Evolutionary conservation across 768 basidiomycete species (phyloP).

Genomic region (Suillus plorans): DNA sequence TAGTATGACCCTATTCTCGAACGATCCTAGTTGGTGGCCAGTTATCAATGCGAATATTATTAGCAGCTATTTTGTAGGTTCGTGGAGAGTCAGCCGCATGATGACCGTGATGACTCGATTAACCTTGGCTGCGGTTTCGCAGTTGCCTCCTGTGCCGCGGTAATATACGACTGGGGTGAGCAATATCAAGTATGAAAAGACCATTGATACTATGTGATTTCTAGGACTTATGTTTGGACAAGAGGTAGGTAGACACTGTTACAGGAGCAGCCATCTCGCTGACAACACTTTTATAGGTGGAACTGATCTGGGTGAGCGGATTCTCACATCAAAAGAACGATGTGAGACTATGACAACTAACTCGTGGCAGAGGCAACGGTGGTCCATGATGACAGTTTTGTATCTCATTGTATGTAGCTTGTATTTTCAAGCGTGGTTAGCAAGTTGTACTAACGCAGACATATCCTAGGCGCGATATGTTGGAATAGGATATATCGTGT

Average conservation of each 20-base stretch:
- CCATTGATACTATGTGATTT: not conserved
- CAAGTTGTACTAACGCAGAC: no score
- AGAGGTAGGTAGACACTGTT: not conserved
- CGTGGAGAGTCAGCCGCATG: not conserved
- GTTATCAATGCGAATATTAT: not conserved
- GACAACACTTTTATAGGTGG: not conserved
- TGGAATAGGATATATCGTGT: not conserved
- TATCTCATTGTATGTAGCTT: not conserved
- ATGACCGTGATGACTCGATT: not conserved
- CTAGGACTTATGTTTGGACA: not conserved
- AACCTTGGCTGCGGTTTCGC: not conserved
- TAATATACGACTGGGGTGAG: not conserved
- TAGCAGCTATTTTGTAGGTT: not conserved
- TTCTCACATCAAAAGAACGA: not conserved
- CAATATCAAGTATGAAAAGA: not conserved
- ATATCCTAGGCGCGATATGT: not conserved
- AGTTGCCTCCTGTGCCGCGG: not conserved
- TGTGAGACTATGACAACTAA: not conserved
- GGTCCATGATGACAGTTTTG: not conserved
- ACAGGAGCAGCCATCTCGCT: not conserved
- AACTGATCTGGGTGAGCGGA: not conserved
- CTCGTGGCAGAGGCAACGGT: not conserved
- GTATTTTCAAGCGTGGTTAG: not conserved
- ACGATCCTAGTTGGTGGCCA: not conserved
- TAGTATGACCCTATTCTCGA: not conserved